Evolutionary conservation across 768 basidiomycete genomes (phyloP).

Genomic region (Ramaria sp.): DNA sequence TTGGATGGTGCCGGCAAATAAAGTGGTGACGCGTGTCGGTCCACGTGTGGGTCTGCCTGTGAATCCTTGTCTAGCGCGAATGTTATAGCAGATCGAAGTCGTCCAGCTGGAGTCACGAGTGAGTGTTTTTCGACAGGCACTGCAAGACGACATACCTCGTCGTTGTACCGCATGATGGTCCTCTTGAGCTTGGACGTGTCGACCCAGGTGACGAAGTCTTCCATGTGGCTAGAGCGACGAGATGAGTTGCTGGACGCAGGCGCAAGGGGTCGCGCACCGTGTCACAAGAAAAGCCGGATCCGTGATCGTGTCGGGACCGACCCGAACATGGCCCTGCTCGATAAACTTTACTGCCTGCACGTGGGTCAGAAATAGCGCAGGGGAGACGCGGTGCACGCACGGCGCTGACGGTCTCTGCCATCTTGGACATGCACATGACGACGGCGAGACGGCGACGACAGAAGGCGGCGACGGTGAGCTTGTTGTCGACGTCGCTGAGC

Average conservation of each 20-base stretch:
- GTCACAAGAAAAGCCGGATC: slow-evolving; percentile 96
- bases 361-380: not conserved
- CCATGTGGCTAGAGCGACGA: slow-evolving; percentile 64
- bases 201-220: slow-evolving; percentile 99
- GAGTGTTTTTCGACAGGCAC: slow-evolving; percentile 8
- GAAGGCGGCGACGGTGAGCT: slow-evolving; percentile 90
- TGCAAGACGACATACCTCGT: slow-evolving; percentile 54
- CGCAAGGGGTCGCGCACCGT: slow-evolving; percentile 33
- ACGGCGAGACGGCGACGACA: slow-evolving; percentile 89
- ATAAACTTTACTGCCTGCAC: slow-evolving; percentile 91
- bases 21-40: too few species aligned
- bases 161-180: slow-evolving; percentile 92
- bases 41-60: too few species aligned
- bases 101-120: slow-evolving; percentile 53
- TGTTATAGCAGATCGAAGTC: slow-evolving; percentile 80
- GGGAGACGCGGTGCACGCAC: slow-evolving; percentile 36
- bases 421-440: slow-evolving; percentile 83
- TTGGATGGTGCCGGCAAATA: too few species aligned
- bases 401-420: slow-evolving; percentile 92
- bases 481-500: slow-evolving; percentile 87
- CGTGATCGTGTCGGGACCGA: slow-evolving; percentile 90
- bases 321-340: slow-evolving; percentile 96
- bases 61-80: not conserved
- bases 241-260: not conserved
- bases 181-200: slow-evolving; percentile 95